Evolutionary conservation across 1,284 basidiomycete genomes (phyloP).

Genomic region (Ceratobasidium sp.): DNA sequence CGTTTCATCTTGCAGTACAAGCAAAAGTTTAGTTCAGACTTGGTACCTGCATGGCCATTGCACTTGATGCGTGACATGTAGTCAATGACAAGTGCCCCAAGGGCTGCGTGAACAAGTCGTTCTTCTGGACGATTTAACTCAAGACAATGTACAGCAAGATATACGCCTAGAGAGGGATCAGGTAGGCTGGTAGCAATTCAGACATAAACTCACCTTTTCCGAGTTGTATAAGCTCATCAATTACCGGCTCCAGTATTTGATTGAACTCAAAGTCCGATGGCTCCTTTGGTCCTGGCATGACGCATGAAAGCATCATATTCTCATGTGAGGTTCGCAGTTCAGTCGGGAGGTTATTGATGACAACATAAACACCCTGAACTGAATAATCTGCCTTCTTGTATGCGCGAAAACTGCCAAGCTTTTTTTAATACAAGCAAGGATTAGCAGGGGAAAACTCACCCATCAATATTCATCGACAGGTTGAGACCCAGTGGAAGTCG

Average conservation of each 20-base stretch:
- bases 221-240: conserved; percentile 20
- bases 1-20: not conserved
- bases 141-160: not conserved
- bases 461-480: not conserved
- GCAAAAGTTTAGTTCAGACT: conserved; percentile 4
- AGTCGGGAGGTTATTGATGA: conserved; percentile 16
- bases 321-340: not conserved
- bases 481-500: not conserved
- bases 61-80: conserved; percentile 15
- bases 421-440: not conserved
- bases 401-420: not conserved
- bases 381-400: not conserved
- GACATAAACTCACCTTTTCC: conserved; percentile 1
- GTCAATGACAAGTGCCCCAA: not conserved
- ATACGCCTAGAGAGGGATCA: not conserved
- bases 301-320: conserved; percentile 2
- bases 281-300: conserved; percentile 5
- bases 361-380: not conserved
- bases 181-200: too few species aligned
- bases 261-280: not conserved
- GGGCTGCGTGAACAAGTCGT: conserved; percentile 3
- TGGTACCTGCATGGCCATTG: not conserved
- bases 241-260: conserved; percentile 29
- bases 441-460: not conserved
- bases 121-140: not conserved